Conservation (phyloP, 2,329 filamentous ascomycete species). For the Sarocladium oryzae region DNA sequence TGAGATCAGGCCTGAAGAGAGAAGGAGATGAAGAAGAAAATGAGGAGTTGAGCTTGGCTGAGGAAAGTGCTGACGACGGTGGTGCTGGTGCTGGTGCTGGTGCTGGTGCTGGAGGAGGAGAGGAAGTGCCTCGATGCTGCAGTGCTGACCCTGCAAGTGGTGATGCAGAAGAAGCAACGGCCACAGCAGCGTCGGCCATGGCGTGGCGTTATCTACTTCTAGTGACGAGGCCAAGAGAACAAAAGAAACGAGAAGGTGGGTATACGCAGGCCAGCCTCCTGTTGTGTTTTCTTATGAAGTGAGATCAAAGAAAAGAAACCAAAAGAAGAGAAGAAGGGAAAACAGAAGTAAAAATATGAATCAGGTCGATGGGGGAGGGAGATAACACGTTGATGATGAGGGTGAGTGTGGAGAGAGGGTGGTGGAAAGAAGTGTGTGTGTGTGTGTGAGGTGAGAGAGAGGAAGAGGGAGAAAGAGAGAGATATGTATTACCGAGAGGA, state of each 20-base stretch:
- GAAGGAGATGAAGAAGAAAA: background rate
- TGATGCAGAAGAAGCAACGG: background rate
- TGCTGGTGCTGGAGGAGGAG: background rate
- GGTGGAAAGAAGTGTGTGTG: background rate
- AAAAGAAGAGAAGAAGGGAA: background rate
- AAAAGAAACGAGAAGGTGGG: background rate
- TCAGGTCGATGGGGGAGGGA: too few relatives aligned
- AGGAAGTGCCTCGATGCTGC: conserved; percentile 2
- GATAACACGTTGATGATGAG: too few relatives aligned
- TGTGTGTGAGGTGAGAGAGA: background rate
- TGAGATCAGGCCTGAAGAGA: background rate
- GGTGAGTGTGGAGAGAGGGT: background rate
- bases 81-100: background rate
- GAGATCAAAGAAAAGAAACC: background rate
- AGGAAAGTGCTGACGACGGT: conserved; percentile 1
- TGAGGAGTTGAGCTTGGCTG: background rate
- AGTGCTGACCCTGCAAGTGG: background rate
- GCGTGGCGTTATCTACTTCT: too few relatives aligned
- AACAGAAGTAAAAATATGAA: too few relatives aligned
- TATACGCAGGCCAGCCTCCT: background rate
- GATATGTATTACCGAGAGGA: too few relatives aligned
- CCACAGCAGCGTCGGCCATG: conserved; percentile 5
- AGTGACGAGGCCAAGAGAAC: too few relatives aligned
- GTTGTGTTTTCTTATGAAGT: too few relatives aligned
- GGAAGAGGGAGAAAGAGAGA: background rate